These are phyloP conservation scores for Jimgerdemannia lactiflua DNA, from an alignment of 192 early-diverging fungal species.

Conservation along the genomic window DNA sequence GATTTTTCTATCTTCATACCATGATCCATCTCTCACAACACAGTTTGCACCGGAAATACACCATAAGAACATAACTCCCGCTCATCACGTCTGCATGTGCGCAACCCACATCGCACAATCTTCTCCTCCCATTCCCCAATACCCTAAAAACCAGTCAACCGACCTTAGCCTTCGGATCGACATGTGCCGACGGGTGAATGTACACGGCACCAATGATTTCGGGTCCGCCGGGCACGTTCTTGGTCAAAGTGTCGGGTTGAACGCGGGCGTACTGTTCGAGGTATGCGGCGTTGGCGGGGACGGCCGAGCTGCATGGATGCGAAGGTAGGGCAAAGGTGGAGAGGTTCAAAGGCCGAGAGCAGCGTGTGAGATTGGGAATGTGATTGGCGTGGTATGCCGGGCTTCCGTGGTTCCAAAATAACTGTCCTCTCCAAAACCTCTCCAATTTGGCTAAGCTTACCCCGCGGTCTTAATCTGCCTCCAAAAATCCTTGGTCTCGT, in stretches of 20 bases:
- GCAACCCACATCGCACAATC: too few species aligned
- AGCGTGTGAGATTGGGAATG: background rate
- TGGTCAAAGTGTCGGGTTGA: slow-evolving; percentile 62
- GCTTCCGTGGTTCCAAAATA: too few species aligned
- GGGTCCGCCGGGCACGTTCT: slow-evolving; percentile 51
- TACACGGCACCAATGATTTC: slow-evolving; percentile 89
- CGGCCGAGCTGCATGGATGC: slow-evolving; percentile 63
- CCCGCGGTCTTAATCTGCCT: slow-evolving; percentile 94
- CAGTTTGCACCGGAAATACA: too few species aligned
- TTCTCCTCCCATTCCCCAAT: background rate
- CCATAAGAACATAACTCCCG: too few species aligned
- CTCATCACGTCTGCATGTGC: too few species aligned
- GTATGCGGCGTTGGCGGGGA: slow-evolving; percentile 92
- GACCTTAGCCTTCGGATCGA: slow-evolving; percentile 89
- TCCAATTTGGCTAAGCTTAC: slow-evolving; percentile 27
- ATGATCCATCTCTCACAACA: too few species aligned
- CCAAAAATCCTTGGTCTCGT: slow-evolving; percentile 89
- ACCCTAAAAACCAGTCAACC: background rate
- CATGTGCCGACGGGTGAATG: slow-evolving; percentile 91
- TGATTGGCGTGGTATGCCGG: too few species aligned
- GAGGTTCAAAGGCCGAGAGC: background rate
- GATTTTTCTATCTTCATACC: too few species aligned
- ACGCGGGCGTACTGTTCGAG: slow-evolving; percentile 75
- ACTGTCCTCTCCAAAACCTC: too few species aligned
- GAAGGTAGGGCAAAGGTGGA: too few species aligned